Evolutionary conservation across 2,329 filamentous ascomycete genomes (phyloP).

Genomic region (Bisporella sp.): DNA sequence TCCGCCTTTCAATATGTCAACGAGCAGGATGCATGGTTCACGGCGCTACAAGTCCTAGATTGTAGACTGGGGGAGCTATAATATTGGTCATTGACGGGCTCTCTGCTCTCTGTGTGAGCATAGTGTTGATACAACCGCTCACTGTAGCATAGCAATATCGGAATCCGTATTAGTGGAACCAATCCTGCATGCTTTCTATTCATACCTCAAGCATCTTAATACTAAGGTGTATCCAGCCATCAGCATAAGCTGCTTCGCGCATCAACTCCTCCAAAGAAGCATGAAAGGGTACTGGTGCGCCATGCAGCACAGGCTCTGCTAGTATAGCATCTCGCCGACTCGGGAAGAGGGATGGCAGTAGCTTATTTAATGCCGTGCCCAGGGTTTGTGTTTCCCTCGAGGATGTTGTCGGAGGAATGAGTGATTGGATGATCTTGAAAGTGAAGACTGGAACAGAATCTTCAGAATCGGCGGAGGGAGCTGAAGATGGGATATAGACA

Average conservation of each 20-base stretch:
- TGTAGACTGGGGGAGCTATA: too few species aligned
- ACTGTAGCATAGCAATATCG: too few species aligned
- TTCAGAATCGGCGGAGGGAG: constrained; percentile 56
- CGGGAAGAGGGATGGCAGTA: constrained; percentile 80
- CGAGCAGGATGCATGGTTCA: too few species aligned
- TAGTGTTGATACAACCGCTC: too few species aligned
- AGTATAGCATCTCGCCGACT: constrained; percentile 78
- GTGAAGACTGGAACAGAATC: constrained; percentile 39
- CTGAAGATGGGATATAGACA: constrained; percentile 69
- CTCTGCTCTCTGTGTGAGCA: too few species aligned
- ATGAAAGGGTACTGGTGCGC: constrained; percentile 71
- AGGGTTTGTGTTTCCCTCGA: constrained; percentile 56
- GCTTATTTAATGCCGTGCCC: constrained; percentile 66
- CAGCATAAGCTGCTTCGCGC: constrained; percentile 75
- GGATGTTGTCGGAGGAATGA: constrained; percentile 46
- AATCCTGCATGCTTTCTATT: neutral
- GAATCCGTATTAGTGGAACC: too few species aligned
- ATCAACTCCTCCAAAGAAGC: constrained; percentile 79
- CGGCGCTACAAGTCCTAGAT: too few species aligned
- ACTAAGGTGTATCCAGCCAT: constrained; percentile 85
- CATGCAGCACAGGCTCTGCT: constrained; percentile 80
- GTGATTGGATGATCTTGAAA: constrained; percentile 69
- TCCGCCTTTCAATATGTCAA: too few species aligned
- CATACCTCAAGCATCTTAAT: constrained; percentile 50
- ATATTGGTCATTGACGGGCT: too few species aligned